phyloP scores from a whole-genome alignment of 352 stramenopile species.

The Globisporangium spiculum region DNA sequence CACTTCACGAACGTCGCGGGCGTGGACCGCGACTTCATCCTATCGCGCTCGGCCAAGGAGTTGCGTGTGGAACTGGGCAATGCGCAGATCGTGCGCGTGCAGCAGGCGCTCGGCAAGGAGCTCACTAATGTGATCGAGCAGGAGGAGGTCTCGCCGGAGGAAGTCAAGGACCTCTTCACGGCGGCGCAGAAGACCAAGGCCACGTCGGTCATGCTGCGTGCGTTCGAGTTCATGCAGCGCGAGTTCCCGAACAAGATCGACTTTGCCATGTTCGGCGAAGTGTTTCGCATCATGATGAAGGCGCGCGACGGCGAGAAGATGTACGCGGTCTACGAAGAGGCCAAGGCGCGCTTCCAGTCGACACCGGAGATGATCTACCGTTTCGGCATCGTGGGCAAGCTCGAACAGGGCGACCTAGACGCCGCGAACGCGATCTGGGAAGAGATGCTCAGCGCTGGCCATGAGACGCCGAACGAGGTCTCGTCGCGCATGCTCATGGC shows the following conservation, averaged over 20 bases:
- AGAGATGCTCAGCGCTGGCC: conserved; percentile 48
- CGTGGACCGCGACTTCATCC: conserved; percentile 42
- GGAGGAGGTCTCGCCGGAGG: conserved; percentile 39
- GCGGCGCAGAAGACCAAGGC: conserved; percentile 49
- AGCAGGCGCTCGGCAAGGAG: conserved; percentile 38
- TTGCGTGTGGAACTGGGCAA: conserved; percentile 36
- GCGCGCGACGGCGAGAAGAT: conserved; percentile 38
- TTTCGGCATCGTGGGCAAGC: conserved; percentile 58
- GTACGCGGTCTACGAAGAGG: conserved; percentile 44
- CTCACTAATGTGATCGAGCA: conserved; percentile 28
- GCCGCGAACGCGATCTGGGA: conserved; percentile 40
- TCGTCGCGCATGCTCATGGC: conserved; percentile 59
- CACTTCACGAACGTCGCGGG: conserved; percentile 42
- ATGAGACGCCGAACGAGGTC: conserved; percentile 68
- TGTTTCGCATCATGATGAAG: conserved; percentile 50
- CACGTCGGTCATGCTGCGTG: conserved; percentile 43
- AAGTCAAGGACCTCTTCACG: conserved; percentile 55
- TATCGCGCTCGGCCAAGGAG: conserved; percentile 35
- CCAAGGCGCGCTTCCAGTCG: conserved; percentile 37
- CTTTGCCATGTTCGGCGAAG: conserved; percentile 60
- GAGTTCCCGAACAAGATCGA: conserved; percentile 46
- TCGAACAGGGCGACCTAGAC: conserved; percentile 50
- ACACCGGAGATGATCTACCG: conserved; percentile 72
- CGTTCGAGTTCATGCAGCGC: conserved; percentile 43
- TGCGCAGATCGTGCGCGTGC: conserved; percentile 29